Evolutionary conservation across 805 yeast species (phyloP).

Genomic region (Spencermartinsiella europaea): DNA sequence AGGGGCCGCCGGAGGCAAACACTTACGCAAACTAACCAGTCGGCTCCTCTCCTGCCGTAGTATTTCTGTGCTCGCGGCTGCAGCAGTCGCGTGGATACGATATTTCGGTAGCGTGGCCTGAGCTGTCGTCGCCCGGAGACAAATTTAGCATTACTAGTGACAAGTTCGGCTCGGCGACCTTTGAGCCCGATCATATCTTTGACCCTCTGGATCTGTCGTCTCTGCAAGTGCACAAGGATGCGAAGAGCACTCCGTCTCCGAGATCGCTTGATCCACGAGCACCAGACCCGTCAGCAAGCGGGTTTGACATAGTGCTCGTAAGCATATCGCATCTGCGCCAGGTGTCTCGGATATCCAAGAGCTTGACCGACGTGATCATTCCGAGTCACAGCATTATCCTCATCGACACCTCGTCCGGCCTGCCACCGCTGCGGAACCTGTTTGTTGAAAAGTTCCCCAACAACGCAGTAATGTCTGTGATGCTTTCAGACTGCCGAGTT

Average conservation of each 20-base stretch:
- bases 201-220: constrained; percentile 5
- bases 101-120: constrained; percentile 21
- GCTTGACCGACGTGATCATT: not conserved
- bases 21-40: too few species aligned
- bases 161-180: constrained; percentile 14
- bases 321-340: constrained; percentile 6
- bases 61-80: constrained; percentile 23
- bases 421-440: constrained; percentile 3
- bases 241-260: not conserved
- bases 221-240: not conserved
- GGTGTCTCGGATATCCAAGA: constrained; percentile 4
- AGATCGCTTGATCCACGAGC: not conserved
- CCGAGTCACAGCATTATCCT: not conserved
- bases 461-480: not conserved
- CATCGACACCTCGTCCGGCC: constrained; percentile 4
- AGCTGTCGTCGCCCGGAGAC: constrained; percentile 5
- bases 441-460: constrained; percentile 4
- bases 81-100: constrained; percentile 15
- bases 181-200: constrained; percentile 15
- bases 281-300: too few species aligned
- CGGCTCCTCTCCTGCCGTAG: constrained; percentile 5
- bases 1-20: too few species aligned
- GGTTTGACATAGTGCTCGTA: constrained; percentile 8
- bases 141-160: too few species aligned
- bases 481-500: not conserved